Evolutionary conservation across 1,284 basidiomycete species (phyloP).

Genomic region (Paramarasmius palmivorus): DNA sequence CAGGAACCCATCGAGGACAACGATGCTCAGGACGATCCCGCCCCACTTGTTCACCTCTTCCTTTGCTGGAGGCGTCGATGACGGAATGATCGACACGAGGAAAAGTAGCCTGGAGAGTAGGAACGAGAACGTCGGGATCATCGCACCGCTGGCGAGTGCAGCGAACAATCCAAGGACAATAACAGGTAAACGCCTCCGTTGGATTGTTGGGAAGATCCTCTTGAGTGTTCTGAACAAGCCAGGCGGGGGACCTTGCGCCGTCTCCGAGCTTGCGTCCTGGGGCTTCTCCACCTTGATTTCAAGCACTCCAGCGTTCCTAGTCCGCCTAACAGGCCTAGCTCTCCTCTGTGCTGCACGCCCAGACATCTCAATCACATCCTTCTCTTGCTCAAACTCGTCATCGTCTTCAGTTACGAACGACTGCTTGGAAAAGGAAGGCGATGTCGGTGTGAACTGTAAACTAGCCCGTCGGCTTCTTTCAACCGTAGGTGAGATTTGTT

Average conservation of each 20-base stretch:
- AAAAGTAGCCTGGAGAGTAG: conserved; percentile 83
- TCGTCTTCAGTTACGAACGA: conserved; percentile 33
- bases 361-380: conserved; percentile 39
- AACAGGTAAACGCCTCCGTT: conserved; percentile 59
- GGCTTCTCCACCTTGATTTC: too few species aligned
- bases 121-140: conserved; percentile 92
- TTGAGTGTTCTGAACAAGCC: conserved; percentile 44
- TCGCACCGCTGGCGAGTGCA: conserved; percentile 72
- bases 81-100: conserved; percentile 59
- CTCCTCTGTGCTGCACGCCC: conserved; percentile 34
- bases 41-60: conserved; percentile 70
- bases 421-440: conserved; percentile 45
- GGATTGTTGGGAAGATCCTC: conserved; percentile 69
- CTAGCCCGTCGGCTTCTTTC: conserved; percentile 50
- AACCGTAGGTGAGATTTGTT: conserved; percentile 23
- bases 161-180: conserved; percentile 69
- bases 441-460: conserved; percentile 63
- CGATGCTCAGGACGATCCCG: conserved; percentile 71
- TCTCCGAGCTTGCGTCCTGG: conserved; percentile 12
- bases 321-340: conserved; percentile 16
- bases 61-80: conserved; percentile 9
- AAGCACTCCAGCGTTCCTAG: too few species aligned
- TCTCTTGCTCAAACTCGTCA: conserved; percentile 44
- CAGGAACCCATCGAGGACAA: conserved; percentile 75
- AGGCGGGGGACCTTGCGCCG: conserved; percentile 35